Evolutionary conservation across 768 basidiomycete genomes (phyloP).

Genomic region (Serendipita sp.): DNA sequence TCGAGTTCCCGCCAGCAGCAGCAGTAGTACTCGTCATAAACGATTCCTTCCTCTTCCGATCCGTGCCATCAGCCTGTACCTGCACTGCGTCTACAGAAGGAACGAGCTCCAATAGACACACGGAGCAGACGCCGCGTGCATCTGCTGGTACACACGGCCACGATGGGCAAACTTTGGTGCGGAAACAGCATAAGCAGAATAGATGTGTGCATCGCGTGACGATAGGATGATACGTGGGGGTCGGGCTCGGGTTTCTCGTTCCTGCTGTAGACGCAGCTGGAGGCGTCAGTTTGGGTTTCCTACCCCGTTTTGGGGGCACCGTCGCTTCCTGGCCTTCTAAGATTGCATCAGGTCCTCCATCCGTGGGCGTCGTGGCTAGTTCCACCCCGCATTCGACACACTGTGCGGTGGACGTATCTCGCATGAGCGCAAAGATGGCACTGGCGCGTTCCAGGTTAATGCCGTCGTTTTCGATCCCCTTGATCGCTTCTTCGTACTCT

Average conservation of each 20-base stretch:
- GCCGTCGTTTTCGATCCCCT: conserved; percentile 61
- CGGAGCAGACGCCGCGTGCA: conserved; percentile 45
- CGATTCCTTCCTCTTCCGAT: conserved; percentile 11
- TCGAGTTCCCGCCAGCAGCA: not conserved
- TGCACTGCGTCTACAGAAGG: conserved; percentile 62
- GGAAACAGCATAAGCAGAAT: conserved; percentile 79
- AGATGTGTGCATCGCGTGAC: conserved; percentile 90
- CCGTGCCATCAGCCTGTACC: conserved; percentile 42
- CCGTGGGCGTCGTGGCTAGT: conserved; percentile 38
- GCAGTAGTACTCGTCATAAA: too few species aligned
- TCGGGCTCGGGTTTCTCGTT: conserved; percentile 59
- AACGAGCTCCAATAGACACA: conserved; percentile 53
- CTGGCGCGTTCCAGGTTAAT: conserved; percentile 56
- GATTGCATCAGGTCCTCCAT: conserved; percentile 25
- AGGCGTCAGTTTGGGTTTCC: conserved; percentile 19
- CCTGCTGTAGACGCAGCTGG: conserved; percentile 38
- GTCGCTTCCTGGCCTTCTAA: conserved; percentile 34
- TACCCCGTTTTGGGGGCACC: conserved; percentile 31
- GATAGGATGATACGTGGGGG: conserved; percentile 38
- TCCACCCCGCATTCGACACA: conserved; percentile 80
- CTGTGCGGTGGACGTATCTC: conserved; percentile 73
- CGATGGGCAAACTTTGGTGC: conserved; percentile 52
- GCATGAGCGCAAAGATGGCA: conserved; percentile 70
- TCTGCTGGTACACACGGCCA: conserved; percentile 60
- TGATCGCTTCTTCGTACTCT: conserved; percentile 65